Base-by-base conservation (phyloP, 352 stramenopile species). In the Pythium coloratum region DNA sequence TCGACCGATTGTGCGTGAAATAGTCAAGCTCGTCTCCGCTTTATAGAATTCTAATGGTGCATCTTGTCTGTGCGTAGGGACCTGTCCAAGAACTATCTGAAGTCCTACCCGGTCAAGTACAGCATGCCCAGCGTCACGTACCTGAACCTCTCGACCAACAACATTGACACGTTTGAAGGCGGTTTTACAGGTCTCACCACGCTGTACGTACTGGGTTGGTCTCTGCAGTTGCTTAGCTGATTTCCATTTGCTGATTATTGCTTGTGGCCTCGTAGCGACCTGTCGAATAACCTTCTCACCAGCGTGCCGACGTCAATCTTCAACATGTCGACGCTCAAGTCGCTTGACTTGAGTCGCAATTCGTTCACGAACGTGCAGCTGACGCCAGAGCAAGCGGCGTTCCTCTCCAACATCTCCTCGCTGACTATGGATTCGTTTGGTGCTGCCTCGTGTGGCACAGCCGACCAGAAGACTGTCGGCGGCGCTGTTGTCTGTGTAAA, bases 101-200 rank as follows among this genome's bases (percentile, higher is more conserved):
- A 59, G 34, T 60, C 60, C 10, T 92, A 80, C 65, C 78, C 74
- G 6, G 71, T 73, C 57, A 85, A 90, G 16, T 90, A 84, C 68
- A 73, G 71, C 14, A 53, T 83, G 28, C n/a, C 59, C 4, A 71
- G 67, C 34, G 73, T 89, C 61, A 40, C 72, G 34, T 69, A 64
- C 30, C 72, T 90, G 30, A 90, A 90, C 60, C 59, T 88, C 56
- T 88, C 79, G 32, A 80, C 53, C 16, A 90, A 90, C 60, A 76
- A 71, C 20, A 71, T 90, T 20, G 76, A 66, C 6, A 71, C 59
- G 6, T 90, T 84, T 42, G 75, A 80, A 30, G 79, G 73, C n/a
- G 32, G 70, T 44, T 86, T 86, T 46, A 75, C 80, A 0, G 76
- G 77, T 44, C 67, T 91, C 30, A 75, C 58, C 9, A 83, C 74